Percentiles rank a stretch among this genome's conserved stretches.
Evolutionary conservation across 352 stramenopile species (phyloP).

Genomic region (Phytophthora megakarya): DNA sequence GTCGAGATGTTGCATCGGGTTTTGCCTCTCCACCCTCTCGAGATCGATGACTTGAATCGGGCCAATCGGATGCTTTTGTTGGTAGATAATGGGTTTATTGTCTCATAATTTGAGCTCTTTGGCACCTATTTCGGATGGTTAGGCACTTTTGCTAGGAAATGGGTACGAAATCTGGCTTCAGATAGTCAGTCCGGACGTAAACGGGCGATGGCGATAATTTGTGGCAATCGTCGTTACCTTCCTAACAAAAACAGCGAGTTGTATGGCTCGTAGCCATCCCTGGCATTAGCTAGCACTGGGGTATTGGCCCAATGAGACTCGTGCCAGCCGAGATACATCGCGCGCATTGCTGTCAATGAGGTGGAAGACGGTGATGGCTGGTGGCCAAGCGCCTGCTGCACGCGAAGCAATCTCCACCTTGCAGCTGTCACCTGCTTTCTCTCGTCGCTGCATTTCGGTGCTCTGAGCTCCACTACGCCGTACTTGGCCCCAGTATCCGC

Average conservation of each 20-base stretch:
- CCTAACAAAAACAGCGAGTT: neutral
- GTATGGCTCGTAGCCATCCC: constrained; percentile 13
- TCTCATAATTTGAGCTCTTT: too few species aligned
- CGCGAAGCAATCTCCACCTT: constrained; percentile 1
- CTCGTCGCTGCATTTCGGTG: constrained; percentile 8
- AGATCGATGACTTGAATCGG: neutral
- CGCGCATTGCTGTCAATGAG: constrained; percentile 1
- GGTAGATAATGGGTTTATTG: too few species aligned
- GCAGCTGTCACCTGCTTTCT: constrained; percentile 1
- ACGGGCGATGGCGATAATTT: constrained; percentile 15
- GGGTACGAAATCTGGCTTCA: too few species aligned
- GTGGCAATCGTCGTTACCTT: constrained; percentile 13
- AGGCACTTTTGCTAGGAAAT: too few species aligned
- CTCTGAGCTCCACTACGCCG: neutral
- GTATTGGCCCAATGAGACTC: too few species aligned
- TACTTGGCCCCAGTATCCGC: constrained; percentile 7
- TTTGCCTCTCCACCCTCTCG: constrained; percentile 4
- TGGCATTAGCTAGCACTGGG: constrained; percentile 30
- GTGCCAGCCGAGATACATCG: neutral
- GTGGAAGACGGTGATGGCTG: constrained; percentile 1
- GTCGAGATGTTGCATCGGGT: constrained; percentile 18
- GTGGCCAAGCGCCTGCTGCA: constrained; percentile 4
- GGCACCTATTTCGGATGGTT: too few species aligned
- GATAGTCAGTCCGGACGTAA: constrained; percentile 25
- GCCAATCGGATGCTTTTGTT: too few species aligned